Base-by-base conservation (phyloP, 306 rosid species). In the Quercus ilex region DNA sequence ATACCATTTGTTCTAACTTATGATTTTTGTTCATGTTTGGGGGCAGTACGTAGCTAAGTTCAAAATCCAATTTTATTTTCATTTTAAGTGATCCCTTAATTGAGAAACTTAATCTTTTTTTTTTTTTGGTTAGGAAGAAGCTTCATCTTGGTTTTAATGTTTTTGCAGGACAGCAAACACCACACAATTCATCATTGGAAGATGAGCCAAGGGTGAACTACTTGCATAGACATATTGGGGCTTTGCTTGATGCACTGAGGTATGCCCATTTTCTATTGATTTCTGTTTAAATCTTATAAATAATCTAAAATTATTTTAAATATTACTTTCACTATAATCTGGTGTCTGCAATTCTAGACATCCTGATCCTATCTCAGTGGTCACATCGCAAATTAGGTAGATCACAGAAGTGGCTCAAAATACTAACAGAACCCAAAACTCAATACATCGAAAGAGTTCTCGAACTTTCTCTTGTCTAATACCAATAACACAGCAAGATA, bases 171-270 rank as follows among this genome's bases (percentile, higher is more conserved):
- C 91, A 89, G 74, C 31, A 20, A 70, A 92, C 90, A 75, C 68
- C 2, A 20, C 79, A 85, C 1, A 86, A 83, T 85, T 89, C 91
- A n/a, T 77, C 90, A 14, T 82, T 91, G 78, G 76, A 85, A 41
- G 98, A 93, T 72, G 77, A 78, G 81, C 10, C 89, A 2, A 83
- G 98, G 76, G 87, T 90, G 67, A 71, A 85, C 43, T 90, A 69
- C 64, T 28, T 93, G 80, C 73, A 80, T 0, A 84, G 63, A 73
- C 81, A 88, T 75, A 84, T 94, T 14, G 80, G 82, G 26, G 71
- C 77, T 59, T 35, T 87, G 74, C 82, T 83, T 56, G 83, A 73
- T 71, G 83, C 83, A 18, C n/a, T 84, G 71, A 89, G 98, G 98
- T 91, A 88, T 21, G 8, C 15, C 21, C 43, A 1, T 77, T 49